Conservation (phyloP, 305 asterid species). For the Vinca major region DNA sequence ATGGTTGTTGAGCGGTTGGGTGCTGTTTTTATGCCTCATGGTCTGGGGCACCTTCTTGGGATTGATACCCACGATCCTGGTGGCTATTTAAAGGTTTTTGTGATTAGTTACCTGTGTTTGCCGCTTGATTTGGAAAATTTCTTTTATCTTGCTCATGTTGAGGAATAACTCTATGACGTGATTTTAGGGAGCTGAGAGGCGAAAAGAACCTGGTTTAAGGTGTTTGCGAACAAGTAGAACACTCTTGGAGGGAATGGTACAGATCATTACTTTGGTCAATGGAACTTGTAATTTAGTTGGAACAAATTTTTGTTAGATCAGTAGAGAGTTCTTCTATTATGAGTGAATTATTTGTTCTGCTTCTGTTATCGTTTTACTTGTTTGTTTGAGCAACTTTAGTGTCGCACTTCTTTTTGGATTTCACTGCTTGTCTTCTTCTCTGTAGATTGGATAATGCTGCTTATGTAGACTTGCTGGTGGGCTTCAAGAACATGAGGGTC, state of each 20-base stretch:
- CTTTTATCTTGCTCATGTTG: conserved; percentile 6
- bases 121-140: conserved; percentile 3
- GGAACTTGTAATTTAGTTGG: background rate
- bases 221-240: conserved; percentile 79
- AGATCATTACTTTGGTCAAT: background rate
- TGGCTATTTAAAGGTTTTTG: conserved; percentile 69
- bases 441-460: background rate
- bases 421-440: background rate
- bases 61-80: conserved; percentile 98
- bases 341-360: background rate
- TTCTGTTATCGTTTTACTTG: background rate
- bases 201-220: conserved; percentile 69
- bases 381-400: background rate
- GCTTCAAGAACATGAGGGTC: background rate
- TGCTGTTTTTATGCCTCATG: conserved; percentile 90
- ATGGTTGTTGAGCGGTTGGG: conserved; percentile 73
- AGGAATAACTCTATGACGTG: conserved; percentile 6
- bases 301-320: too few species aligned
- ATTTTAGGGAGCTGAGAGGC: conserved; percentile 75
- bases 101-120: background rate
- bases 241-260: conserved; percentile 78
- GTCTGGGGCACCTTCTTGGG: conserved; percentile 92
- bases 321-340: background rate
- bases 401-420: background rate
- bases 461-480: background rate